Evolutionary conservation across 257 asterid species (phyloP).

Genomic region (Sherardia arvensis): DNA sequence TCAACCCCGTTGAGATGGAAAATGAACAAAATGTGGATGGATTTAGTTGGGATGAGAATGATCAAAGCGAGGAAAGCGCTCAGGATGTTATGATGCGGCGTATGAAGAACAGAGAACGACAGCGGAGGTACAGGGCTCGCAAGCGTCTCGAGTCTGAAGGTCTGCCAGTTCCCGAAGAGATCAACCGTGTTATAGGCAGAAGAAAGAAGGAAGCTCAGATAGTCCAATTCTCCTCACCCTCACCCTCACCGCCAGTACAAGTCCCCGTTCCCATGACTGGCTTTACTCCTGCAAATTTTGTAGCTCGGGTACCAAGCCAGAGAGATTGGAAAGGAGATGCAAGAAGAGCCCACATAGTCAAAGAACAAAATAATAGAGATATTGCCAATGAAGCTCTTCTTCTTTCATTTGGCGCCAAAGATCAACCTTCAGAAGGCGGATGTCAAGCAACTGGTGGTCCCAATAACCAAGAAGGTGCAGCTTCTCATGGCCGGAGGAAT

Average conservation of each 20-base stretch:
- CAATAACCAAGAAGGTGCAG: slow-evolving; percentile 22
- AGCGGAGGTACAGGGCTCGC: slow-evolving; percentile 85
- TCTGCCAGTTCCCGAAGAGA: slow-evolving; percentile 26
- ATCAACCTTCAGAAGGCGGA: slow-evolving; percentile 8
- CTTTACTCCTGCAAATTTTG: slow-evolving; percentile 25
- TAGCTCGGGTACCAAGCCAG: slow-evolving; percentile 49
- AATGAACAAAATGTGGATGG: not conserved
- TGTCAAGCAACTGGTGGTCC: slow-evolving; percentile 12
- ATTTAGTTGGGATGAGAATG: slow-evolving; percentile 33
- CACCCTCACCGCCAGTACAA: slow-evolving; percentile 26
- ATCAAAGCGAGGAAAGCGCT: slow-evolving; percentile 30
- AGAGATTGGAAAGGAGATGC: slow-evolving; percentile 94
- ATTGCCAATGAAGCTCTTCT: slow-evolving; percentile 17
- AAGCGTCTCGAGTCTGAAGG: slow-evolving; percentile 63
- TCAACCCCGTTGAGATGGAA: slow-evolving; percentile 13
- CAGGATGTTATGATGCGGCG: slow-evolving; percentile 60
- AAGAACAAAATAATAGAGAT: slow-evolving; percentile 26
- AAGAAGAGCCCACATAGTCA: slow-evolving; percentile 42
- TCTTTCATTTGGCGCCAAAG: slow-evolving; percentile 13
- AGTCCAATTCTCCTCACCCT: slow-evolving; percentile 27
- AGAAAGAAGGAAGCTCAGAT: slow-evolving; percentile 20
- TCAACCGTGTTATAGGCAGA: slow-evolving; percentile 9
- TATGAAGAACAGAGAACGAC: slow-evolving; percentile 79
- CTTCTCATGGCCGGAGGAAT: slow-evolving; percentile 45
- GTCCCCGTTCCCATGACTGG: slow-evolving; percentile 25